phyloP scores from a whole-genome alignment of 345 rosid genomes.

The Lepidium sativum region DNA sequence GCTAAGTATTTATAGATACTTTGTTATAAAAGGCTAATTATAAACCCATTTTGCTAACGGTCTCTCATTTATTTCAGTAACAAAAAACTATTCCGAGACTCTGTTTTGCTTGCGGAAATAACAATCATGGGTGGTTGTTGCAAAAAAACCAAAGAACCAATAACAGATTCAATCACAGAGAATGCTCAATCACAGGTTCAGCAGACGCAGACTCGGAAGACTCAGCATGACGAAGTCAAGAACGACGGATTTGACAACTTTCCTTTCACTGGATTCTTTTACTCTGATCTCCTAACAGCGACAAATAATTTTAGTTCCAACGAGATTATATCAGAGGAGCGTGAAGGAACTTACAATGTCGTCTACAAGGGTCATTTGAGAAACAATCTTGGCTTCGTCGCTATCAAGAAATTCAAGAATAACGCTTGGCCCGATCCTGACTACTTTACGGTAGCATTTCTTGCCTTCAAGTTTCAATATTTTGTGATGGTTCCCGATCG shows the following conservation, averaged over 20 bases:
- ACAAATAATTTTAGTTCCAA: constrained; percentile 36
- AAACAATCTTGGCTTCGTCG: constrained; percentile 40
- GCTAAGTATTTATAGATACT: not conserved
- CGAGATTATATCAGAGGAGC: constrained; percentile 41
- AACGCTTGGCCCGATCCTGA: constrained; percentile 63
- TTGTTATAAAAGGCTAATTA: not conserved
- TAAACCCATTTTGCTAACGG: not conserved
- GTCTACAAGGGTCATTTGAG: constrained; percentile 54
- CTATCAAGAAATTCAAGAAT: constrained; percentile 53
- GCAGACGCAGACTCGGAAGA: too few species aligned
- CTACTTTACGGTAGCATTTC: constrained; percentile 40
- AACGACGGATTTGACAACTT: too few species aligned
- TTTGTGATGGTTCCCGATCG: not conserved
- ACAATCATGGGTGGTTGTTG: not conserved
- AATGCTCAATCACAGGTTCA: too few species aligned
- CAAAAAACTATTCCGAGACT: not conserved
- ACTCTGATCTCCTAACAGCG: constrained; percentile 45
- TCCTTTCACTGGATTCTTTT: constrained; percentile 30
- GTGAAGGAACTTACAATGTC: constrained; percentile 22
- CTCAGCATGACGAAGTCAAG: not conserved
- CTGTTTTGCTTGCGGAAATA: not conserved
- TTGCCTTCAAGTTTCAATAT: not conserved
- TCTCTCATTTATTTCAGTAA: not conserved
- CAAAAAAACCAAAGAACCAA: too few species aligned
- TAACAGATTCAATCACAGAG: too few species aligned